Base-by-base conservation (phyloP, 1,139 yeast species). In the Nematodospora anomalae region DNA sequence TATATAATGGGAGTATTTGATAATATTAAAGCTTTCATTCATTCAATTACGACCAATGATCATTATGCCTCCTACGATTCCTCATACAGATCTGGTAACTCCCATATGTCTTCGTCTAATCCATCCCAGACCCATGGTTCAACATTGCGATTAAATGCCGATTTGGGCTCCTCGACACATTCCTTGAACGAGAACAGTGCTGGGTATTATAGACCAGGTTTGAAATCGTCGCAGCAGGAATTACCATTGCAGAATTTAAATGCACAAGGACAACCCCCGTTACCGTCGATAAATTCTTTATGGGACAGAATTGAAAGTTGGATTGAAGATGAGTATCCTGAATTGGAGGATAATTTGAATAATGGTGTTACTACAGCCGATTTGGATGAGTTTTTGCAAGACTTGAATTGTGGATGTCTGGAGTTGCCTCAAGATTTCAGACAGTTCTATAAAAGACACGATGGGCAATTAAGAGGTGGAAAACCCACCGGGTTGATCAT, bases 401-500 rank as follows among this genome's bases (percentile, higher is more conserved):
- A 85, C 55, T 65, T 83, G 50, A 83, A 76, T 35, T 67, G 80
- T 46, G 74, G 76, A 1, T 28, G 35, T 22, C 73, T 72, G 2
- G 66, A 77, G 20, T 68, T 86, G 37, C 95, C 95, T 2, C 64
- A 73, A 3, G 94, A 84, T 48, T 83, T 86, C 35, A 77, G 92
- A 50, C 92, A 83, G 53, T 80, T 84, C 41, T 81, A 76, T 57
- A 77, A 78, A 57, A 67, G 80, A 41, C 92, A 85, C 55, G 95
- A 86, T 56, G 95, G 95, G 41, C 95, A 86, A 62, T 80, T 83
- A 46, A 64, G 79, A 31, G 84, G 87, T 33, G 90, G 90, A 12
- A 73, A 74, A 49, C 88, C 89, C 14, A 76, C 84, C 2, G 95
- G 95, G 3, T 66, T 84, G 37, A 58, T 86, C 33, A 80, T 81